phyloP scores from a whole-genome alignment of 805 yeast genomes.

The Starmera dryadoides region DNA sequence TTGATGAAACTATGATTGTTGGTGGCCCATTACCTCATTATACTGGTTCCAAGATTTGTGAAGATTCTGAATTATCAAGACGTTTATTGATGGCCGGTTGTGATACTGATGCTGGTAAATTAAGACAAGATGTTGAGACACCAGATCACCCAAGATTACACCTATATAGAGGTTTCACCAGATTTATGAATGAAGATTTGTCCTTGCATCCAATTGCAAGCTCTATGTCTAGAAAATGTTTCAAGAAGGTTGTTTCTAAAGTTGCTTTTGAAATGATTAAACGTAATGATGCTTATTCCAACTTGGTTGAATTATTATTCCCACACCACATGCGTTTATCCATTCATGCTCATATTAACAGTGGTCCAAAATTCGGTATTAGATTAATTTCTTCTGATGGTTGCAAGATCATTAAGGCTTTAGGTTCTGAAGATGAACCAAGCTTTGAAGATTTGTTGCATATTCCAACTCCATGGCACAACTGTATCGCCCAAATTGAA shows the following conservation, averaged over 20 bases:
- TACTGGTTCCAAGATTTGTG: slow-evolving; percentile 31
- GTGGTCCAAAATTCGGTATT: slow-evolving; percentile 56
- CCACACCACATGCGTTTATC: slow-evolving; percentile 55
- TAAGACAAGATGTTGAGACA: slow-evolving; percentile 52
- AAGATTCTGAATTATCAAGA: slow-evolving; percentile 31
- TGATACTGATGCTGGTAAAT: slow-evolving; percentile 52
- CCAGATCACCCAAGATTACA: slow-evolving; percentile 47
- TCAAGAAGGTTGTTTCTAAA: slow-evolving; percentile 42
- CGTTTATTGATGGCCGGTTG: slow-evolving; percentile 36
- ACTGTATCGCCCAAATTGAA: slow-evolving; percentile 38
- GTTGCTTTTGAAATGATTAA: slow-evolving; percentile 61
- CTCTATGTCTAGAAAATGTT: slow-evolving; percentile 35
- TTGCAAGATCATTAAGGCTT: slow-evolving; percentile 39
- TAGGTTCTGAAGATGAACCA: slow-evolving; percentile 33
- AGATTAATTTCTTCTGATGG: slow-evolving; percentile 35
- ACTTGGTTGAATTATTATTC: slow-evolving; percentile 49
- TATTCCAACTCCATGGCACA: slow-evolving; percentile 66
- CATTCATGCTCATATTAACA: slow-evolving; percentile 53
- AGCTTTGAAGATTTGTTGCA: slow-evolving; percentile 45
- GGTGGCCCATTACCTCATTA: slow-evolving; percentile 26
- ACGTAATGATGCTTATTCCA: slow-evolving; percentile 59
- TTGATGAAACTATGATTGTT: slow-evolving; percentile 23
- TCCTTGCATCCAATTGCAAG: slow-evolving; percentile 31
- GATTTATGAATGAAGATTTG: slow-evolving; percentile 54
- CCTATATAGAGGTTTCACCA: slow-evolving; percentile 50